Conservation (phyloP, 805 yeast species). For the Starmerella vaccinii region DNA sequence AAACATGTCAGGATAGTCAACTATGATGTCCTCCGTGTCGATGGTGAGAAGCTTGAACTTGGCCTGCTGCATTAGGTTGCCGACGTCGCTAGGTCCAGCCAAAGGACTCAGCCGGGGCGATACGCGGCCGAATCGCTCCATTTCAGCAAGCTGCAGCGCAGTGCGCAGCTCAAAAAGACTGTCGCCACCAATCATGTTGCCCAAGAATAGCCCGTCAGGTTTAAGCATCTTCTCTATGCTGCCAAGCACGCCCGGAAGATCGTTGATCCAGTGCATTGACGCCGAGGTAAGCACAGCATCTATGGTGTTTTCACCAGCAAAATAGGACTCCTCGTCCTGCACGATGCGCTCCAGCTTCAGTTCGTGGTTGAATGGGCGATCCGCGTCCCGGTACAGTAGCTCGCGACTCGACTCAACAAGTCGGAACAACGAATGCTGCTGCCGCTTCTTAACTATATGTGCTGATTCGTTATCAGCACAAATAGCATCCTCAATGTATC, state of each 20-base stretch:
- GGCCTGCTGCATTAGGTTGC: conserved; percentile 58
- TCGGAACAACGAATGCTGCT: conserved; percentile 37
- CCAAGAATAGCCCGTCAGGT: conserved; percentile 77
- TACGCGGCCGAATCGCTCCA: conserved; percentile 68
- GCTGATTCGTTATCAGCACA: conserved; percentile 40
- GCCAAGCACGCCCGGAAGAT: conserved; percentile 55
- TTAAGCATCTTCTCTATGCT: conserved; percentile 49
- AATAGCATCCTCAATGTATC: conserved; percentile 43
- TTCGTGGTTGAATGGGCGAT: conserved; percentile 35
- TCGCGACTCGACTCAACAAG: conserved; percentile 58
- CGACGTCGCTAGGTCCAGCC: conserved; percentile 68
- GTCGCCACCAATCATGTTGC: conserved; percentile 74
- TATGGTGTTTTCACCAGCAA: conserved; percentile 35
- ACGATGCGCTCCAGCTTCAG: conserved; percentile 43
- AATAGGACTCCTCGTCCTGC: conserved; percentile 53
- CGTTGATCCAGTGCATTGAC: conserved; percentile 77
- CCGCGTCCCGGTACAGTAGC: conserved; percentile 45
- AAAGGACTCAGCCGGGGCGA: conserved; percentile 75
- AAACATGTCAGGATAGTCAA: conserved; percentile 63
- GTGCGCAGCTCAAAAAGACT: conserved; percentile 76
- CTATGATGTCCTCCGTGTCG: conserved; percentile 73
- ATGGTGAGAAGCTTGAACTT: conserved; percentile 72
- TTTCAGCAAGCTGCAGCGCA: conserved; percentile 68
- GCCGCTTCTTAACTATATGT: conserved; percentile 41
- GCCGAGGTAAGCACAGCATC: conserved; percentile 68